These are phyloP conservation scores for Aspergillus ustus DNA, from an alignment of 2,329 filamentous ascomycete species.

Conservation along the genomic window DNA sequence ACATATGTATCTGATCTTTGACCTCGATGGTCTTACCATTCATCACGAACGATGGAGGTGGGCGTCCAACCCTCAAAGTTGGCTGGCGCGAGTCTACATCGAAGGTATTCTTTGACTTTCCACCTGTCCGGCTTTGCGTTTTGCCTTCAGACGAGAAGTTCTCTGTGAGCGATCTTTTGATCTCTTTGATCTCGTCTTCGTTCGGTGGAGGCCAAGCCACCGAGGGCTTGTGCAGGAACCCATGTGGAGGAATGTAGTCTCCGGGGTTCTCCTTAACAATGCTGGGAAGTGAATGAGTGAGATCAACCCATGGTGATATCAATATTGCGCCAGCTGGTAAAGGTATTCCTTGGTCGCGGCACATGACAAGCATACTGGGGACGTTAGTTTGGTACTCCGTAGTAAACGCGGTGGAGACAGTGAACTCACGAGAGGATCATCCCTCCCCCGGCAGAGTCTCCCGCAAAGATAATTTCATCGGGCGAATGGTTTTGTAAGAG, in stretches of 20 bases:
- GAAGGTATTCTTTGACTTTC: conserved; percentile 30
- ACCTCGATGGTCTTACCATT: conserved; percentile 73
- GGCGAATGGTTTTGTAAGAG: conserved; percentile 77
- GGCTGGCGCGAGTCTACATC: conserved; percentile 1
- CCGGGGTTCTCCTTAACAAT: conserved; percentile 71
- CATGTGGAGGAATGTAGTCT: conserved; percentile 86
- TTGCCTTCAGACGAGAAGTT: conserved; percentile 30
- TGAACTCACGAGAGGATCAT: conserved; percentile 70
- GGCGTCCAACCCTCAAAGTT: conserved; percentile 8
- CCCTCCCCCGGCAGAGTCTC: conserved; percentile 91
- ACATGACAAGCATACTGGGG: conserved; percentile 68
- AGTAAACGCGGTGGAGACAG: background rate
- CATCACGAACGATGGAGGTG: conserved; percentile 66
- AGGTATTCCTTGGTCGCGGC: conserved; percentile 82
- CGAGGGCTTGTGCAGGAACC: conserved; percentile 90
- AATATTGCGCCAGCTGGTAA: conserved; percentile 87
- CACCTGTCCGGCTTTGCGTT: conserved; percentile 30
- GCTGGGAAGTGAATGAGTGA: conserved; percentile 95
- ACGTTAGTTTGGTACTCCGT: conserved; percentile 24
- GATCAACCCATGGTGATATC: conserved; percentile 93
- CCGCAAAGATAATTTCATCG: conserved; percentile 81
- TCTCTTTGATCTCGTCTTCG: conserved; percentile 67
- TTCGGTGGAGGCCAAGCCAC: conserved; percentile 91
- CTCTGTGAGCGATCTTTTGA: conserved; percentile 54
- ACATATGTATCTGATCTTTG: conserved; percentile 91